Percentiles rank a stretch among this genome's conserved stretches.
Conservation (phyloP, 495 filamentous ascomycete species). For the Cercophora samala region DNA sequence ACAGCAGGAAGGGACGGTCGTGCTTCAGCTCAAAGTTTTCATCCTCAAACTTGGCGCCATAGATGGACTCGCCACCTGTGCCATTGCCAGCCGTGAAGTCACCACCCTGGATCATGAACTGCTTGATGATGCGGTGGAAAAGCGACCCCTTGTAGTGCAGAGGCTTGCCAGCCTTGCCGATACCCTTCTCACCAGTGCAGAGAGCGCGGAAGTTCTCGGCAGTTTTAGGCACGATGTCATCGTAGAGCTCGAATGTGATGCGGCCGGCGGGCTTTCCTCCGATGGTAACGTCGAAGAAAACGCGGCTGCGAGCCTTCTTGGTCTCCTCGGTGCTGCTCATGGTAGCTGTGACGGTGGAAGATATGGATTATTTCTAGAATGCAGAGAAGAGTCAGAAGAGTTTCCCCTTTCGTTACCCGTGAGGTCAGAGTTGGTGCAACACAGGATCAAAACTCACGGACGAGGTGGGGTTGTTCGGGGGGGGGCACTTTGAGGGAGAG, state of each 20-base stretch:
- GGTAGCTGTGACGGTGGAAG: not conserved
- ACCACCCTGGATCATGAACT: slow-evolving; percentile 99
- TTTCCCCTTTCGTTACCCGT: not conserved
- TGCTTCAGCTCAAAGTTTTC: slow-evolving; percentile 96
- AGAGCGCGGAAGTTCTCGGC: slow-evolving; percentile 94
- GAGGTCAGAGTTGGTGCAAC: slow-evolving; percentile 12
- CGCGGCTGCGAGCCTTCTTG: slow-evolving; percentile 58
- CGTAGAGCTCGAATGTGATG: slow-evolving; percentile 79
- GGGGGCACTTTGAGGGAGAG: not conserved
- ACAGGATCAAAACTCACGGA: slow-evolving; percentile 4
- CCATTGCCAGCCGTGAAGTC: slow-evolving; percentile 95
- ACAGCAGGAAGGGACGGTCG: slow-evolving; percentile 88
- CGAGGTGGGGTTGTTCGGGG: not conserved
- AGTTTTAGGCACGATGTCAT: slow-evolving; percentile 91
- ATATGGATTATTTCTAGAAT: not conserved
- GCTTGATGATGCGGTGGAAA: slow-evolving; percentile 97
- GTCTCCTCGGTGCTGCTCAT: slow-evolving; percentile 38
- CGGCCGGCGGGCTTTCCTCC: slow-evolving; percentile 67
- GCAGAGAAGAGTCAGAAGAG: not conserved
- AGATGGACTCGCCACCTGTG: slow-evolving; percentile 96
- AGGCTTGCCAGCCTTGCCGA: slow-evolving; percentile 77
- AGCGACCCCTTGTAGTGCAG: slow-evolving; percentile 84
- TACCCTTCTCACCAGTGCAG: slow-evolving; percentile 87
- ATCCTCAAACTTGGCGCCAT: slow-evolving; percentile 96
- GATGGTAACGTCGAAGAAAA: slow-evolving; percentile 88